Percentiles rank a stretch among this genome's conserved stretches.
These are phyloP conservation scores for Ceratocystis alfenasii DNA, from an alignment of 2,329 filamentous ascomycete species.

Conservation along the genomic window DNA sequence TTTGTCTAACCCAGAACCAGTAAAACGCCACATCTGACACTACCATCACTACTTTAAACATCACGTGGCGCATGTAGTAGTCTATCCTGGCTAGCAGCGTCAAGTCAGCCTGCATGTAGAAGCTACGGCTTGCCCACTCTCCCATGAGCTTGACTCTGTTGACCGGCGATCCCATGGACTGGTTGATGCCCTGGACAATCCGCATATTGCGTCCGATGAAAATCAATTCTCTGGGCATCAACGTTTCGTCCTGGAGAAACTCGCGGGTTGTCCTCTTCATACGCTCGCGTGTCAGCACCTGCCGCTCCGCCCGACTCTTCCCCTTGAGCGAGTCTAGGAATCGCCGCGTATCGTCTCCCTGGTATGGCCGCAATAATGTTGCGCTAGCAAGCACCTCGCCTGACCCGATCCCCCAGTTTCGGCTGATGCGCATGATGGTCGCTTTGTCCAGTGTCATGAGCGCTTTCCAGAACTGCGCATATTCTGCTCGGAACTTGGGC, in stretches of 20 bases:
- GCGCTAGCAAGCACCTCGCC: constrained; percentile 85
- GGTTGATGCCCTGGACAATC: constrained; percentile 88
- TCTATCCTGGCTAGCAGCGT: constrained; percentile 48
- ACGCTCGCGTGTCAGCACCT: constrained; percentile 78
- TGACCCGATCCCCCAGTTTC: constrained; percentile 69
- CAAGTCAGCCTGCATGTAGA: constrained; percentile 63
- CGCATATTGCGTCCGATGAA: constrained; percentile 87
- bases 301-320: constrained; percentile 54
- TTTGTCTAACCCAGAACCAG: constrained; percentile 64
- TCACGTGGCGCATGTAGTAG: constrained; percentile 62
- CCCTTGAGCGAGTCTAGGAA: constrained; percentile 54
- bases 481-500: constrained; percentile 71
- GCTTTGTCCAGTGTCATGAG: constrained; percentile 87
- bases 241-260: constrained; percentile 71
- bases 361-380: constrained; percentile 80
- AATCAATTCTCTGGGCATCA: constrained; percentile 81
- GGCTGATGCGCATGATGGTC: constrained; percentile 59
- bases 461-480: constrained; percentile 83
- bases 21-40: constrained; percentile 74
- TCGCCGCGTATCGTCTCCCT: constrained; percentile 61
- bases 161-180: constrained; percentile 77
- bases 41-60: constrained; percentile 71
- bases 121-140: constrained; percentile 70
- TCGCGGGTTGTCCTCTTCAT: constrained; percentile 58
- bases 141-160: constrained; percentile 93